Evolutionary conservation across 2,329 filamentous ascomycete species (phyloP), one percentile per base, ranked within the genome.

Genomic region (Stagonosporopsis cucurbitacearum): DNA sequence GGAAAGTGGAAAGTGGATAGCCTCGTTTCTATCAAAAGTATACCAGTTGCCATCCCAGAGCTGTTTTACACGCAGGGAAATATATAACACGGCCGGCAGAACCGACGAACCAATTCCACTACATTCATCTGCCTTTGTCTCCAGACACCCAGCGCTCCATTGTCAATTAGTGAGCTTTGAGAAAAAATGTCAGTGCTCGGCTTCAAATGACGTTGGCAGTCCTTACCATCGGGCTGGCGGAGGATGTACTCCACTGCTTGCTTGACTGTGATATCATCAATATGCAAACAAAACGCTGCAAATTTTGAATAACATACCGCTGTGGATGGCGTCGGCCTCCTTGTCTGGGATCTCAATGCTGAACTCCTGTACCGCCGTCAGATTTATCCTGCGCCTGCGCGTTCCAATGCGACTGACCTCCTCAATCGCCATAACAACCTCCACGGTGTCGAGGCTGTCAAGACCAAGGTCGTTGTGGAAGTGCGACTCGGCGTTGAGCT

Each of bases 401-500:
- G 40, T 25, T n/a, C 37, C 41, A 33, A 23, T 47, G 54, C 62
- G 51, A 68, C 78, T 64, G 80, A 92, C 90, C 88, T 99, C 95
- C 86, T 99, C 95, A 80, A 99, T 98, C 66, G 95, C 95, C 95
- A 99, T 99, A 71, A 99, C 95, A 67, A 99, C 95, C 85, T 99
- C 95, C 63, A 99, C 95, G 63, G 95, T 97, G 79, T 99, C 95
- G 79, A 99, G 86, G 81, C 90, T 96, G 83, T 99, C 95, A 72
- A 99, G 84, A 65, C 93, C 95, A 63, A 99, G 90, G 81, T 99
- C 94, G 79, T 97, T 98, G 76, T 92, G 86, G 81, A 99, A 99
- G 86, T 98, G 93, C 57, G 94, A 89, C 50, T 82, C 84, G 62
- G 86, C 81, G 73, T 88, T 91, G 77, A 99, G 91, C 94, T 98